Percentiles rank a stretch among this genome's conserved stretches.
phyloP scores from a whole-genome alignment of 805 yeast genomes.

The Lipomyces starkeyi region DNA sequence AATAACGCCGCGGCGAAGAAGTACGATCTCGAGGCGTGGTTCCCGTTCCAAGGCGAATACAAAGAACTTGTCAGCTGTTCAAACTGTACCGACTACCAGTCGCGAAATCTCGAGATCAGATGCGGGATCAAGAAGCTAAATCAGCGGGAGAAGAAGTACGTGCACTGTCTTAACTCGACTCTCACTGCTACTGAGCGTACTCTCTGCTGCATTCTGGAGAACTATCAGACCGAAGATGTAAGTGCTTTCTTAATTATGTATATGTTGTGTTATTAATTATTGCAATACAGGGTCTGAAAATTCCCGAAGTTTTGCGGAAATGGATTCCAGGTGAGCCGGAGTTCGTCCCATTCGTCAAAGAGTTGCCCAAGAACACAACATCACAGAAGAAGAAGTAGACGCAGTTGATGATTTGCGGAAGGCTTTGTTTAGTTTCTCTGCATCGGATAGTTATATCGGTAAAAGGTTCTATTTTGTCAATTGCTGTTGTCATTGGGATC shows the following conservation, averaged over 20 bases:
- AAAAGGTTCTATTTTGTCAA: background rate
- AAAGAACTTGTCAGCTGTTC: conserved; percentile 98
- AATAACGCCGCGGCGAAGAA: conserved; percentile 99
- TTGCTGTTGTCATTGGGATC: too few species aligned
- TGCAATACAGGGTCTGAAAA: conserved; percentile 58
- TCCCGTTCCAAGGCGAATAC: conserved; percentile 98
- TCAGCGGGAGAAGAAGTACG: conserved; percentile 96
- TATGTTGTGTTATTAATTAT: background rate
- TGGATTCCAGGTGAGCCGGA: conserved; percentile 99
- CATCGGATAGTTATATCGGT: background rate
- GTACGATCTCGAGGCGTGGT: conserved; percentile 99
- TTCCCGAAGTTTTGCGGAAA: conserved; percentile 94
- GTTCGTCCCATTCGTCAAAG: conserved; percentile 87
- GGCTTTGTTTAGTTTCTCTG: background rate
- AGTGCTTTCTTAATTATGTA: conserved; percentile 3
- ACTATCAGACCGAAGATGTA: conserved; percentile 95
- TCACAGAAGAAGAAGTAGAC: conserved; percentile 62
- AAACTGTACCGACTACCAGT: conserved; percentile 98
- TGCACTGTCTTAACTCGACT: conserved; percentile 97
- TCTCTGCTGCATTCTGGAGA: conserved; percentile 93
- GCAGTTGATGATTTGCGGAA: background rate
- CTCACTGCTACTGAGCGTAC: conserved; percentile 98
- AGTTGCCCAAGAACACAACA: conserved; percentile 92
- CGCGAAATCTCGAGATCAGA: conserved; percentile 97
- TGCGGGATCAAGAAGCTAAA: conserved; percentile 96